A percentile compares a stretch with the other conserved stretches of the same genome.
Evolutionary conservation across 2,329 filamentous ascomycete species (phyloP).

Genomic region (Colletotrichum theobromicola): DNA sequence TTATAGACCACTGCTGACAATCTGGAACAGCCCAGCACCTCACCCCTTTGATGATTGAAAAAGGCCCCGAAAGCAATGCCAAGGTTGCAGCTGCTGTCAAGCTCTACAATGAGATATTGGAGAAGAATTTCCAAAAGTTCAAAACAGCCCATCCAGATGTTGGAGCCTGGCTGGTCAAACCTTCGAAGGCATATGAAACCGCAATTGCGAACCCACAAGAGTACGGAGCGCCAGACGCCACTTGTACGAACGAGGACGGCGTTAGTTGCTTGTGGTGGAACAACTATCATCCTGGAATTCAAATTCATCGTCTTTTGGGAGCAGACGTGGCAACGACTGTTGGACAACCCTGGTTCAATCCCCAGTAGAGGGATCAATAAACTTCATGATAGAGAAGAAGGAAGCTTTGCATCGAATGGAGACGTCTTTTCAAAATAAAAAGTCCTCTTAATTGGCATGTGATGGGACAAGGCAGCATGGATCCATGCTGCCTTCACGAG

Average conservation of each 20-base stretch:
- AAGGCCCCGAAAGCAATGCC: slow-evolving; percentile 47
- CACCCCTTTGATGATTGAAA: slow-evolving; percentile 62
- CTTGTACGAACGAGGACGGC: background rate
- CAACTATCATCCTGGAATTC: background rate
- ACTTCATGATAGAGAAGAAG: no score
- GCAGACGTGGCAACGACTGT: background rate
- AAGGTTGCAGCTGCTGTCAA: slow-evolving; percentile 38
- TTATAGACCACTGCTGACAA: background rate
- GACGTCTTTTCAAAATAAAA: no score
- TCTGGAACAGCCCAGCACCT: background rate
- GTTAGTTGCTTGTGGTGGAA: background rate
- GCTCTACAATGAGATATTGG: slow-evolving; percentile 49
- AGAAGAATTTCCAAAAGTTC: slow-evolving; percentile 34
- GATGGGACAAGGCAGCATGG: no score
- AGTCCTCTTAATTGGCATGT: no score
- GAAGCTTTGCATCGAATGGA: no score
- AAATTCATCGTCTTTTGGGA: background rate
- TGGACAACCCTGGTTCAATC: background rate
- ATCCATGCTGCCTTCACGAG: background rate
- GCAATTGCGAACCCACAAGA: slow-evolving; percentile 56
- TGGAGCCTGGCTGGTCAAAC: slow-evolving; percentile 58
- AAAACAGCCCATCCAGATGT: slow-evolving; percentile 37
- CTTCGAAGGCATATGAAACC: slow-evolving; percentile 51
- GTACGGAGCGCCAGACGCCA: slow-evolving; percentile 29
- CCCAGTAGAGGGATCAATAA: no score